phyloP scores from a whole-genome alignment of 2,329 filamentous ascomycete genomes.

The Aspergillus sp. region DNA sequence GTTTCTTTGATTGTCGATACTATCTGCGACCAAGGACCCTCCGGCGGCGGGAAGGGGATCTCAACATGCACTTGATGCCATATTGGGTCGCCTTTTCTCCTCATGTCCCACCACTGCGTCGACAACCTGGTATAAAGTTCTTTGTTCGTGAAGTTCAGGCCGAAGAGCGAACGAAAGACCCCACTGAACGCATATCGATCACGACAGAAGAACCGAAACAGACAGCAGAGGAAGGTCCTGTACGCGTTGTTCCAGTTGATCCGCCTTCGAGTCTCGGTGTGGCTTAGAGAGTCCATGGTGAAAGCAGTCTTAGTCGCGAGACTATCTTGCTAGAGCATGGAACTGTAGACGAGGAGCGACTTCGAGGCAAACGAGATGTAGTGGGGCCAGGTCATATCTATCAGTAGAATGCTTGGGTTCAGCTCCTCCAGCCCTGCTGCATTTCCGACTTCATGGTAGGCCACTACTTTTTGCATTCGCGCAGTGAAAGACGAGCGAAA shows the following conservation, averaged over 20 bases:
- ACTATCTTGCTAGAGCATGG: too few species aligned
- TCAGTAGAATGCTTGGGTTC: too few species aligned
- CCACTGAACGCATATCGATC: not conserved
- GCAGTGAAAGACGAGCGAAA: too few species aligned
- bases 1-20: slow-evolving; percentile 10
- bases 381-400: too few species aligned
- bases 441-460: too few species aligned
- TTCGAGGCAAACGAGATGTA: too few species aligned
- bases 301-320: too few species aligned
- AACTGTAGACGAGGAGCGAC: too few species aligned
- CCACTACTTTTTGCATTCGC: too few species aligned
- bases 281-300: not conserved
- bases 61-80: slow-evolving; percentile 19
- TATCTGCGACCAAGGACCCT: slow-evolving; percentile 9
- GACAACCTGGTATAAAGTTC: slow-evolving; percentile 1
- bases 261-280: slow-evolving; percentile 1
- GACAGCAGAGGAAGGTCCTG: slow-evolving; percentile 18
- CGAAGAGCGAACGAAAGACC: not conserved
- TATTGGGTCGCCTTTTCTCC: slow-evolving; percentile 6
- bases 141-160: not conserved
- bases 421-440: too few species aligned
- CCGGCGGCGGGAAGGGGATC: slow-evolving; percentile 10
- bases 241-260: slow-evolving; percentile 13
- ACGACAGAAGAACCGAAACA: slow-evolving; percentile 17
- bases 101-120: slow-evolving; percentile 20